Evolutionary conservation across 2,329 filamentous ascomycete genomes (phyloP), one percentile per base, ranked within the genome.

Genomic region (Xylariaceae sp.): DNA sequence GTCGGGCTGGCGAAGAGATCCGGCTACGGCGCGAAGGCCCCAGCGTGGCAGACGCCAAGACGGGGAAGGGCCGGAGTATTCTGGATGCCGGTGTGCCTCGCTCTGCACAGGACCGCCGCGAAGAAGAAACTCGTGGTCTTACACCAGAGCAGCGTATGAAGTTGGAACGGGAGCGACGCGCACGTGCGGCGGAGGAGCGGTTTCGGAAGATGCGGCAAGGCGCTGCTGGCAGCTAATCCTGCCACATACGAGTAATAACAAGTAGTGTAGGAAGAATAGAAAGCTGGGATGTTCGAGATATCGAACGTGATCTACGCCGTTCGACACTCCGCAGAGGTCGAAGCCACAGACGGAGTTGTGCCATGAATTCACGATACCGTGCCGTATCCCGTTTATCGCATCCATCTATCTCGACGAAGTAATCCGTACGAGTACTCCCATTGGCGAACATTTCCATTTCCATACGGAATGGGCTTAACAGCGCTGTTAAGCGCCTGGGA

Each of bases 121-220:
- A 93, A 70, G 91, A 95, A 70, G 92, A 97, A 73, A 82, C 83
- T 53, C 84, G 90, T 64, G 92, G 93, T 0, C 79, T 97, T 77
- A 95, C 90, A 48, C 87, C 90, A 0, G 93, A 97, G 76, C 92
- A 94, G 84, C 84, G 86, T 72, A 84, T 87, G 82, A 85, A 83
- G 71, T 74, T 97, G 56, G 94, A 97, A 73, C 80, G 94, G 66
- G 94, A 99, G 76, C 81, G 92, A 67, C 87, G 93, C 70, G 94
- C 94, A 3, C 85, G 93, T 68, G 94, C 94, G 7, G 93, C 92
- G 0, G 94, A 97, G 75, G 92, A 93, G 77, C 85, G 93, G 70
- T 81, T 97, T 61, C 86, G 82, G 75, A 81, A 82, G 68, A 79
- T 91, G 82, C 82, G 84, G 67, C 76, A 69, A n/a, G 70, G 72